Conservation (phyloP, 2,329 filamentous ascomycete species). For the Chaetomiaceae sp. region DNA sequence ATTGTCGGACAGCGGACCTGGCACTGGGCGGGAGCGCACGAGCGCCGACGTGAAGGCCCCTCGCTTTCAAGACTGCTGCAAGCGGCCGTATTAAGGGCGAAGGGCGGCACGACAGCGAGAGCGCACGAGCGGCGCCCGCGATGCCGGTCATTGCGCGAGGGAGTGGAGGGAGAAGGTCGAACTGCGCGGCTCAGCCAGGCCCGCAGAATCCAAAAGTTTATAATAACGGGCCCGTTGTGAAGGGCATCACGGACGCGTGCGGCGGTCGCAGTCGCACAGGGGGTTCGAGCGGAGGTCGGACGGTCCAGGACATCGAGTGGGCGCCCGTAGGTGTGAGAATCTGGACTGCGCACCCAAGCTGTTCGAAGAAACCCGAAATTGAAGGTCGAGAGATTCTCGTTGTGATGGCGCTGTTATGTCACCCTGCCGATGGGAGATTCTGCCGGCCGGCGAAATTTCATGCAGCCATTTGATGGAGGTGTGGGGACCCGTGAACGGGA, state of each 20-base stretch:
- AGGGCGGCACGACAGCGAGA: conserved; percentile 17
- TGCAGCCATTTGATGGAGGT: conserved; percentile 12
- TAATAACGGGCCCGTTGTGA: not conserved
- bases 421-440: conserved; percentile 9
- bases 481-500: no score
- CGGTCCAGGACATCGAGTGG: conserved; percentile 11
- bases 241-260: conserved; percentile 14
- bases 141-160: conserved; percentile 15
- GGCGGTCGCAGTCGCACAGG: conserved; percentile 8
- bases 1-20: not conserved
- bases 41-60: not conserved
- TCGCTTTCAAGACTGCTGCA: not conserved
- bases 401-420: conserved; percentile 12
- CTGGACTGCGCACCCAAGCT: not conserved
- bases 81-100: conserved; percentile 1
- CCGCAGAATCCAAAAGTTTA: no score
- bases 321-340: conserved; percentile 1
- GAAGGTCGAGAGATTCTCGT: not conserved
- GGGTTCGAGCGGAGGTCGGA: conserved; percentile 2
- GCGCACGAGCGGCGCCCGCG: conserved; percentile 10
- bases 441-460: conserved; percentile 6
- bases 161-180: not conserved
- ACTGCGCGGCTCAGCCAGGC: conserved; percentile 10
- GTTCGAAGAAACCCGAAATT: not conserved
- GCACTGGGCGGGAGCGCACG: conserved; percentile 6